Conservation (phyloP, 257 asterid species). For the Osmanthus fragrans region DNA sequence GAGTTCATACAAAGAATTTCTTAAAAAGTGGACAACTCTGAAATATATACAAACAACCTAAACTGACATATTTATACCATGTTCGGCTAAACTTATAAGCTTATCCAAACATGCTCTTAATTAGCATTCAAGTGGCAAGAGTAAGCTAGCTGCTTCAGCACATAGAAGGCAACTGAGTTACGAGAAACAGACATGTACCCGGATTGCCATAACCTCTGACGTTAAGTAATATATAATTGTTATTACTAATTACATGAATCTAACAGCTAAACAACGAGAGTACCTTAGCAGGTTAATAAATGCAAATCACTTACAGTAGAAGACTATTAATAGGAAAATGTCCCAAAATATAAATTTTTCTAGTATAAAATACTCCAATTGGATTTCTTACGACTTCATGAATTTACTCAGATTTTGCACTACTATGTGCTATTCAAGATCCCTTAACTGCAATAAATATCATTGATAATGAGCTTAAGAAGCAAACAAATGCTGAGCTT, state of each 20-base stretch:
- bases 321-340: not conserved
- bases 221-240: not conserved
- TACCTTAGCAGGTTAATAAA: constrained; percentile 3
- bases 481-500: not conserved
- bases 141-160: not conserved
- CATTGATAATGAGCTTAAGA: not conserved
- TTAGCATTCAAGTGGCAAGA: not conserved
- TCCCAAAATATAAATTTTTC: not conserved
- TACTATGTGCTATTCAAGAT: not conserved
- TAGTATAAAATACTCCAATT: too few relatives aligned
- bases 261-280: not conserved
- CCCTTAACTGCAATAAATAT: not conserved
- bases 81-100: not conserved
- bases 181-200: not conserved
- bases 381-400: not conserved
- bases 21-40: not conserved
- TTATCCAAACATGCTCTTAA: not conserved
- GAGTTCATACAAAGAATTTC: not conserved
- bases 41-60: not conserved
- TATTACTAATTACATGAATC: constrained; percentile 1
- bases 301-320: not conserved
- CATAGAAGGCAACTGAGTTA: not conserved
- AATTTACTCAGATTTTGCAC: not conserved
- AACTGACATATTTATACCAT: not conserved
- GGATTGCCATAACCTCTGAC: not conserved